Conservation (phyloP, 352 stramenopile species). For the Phytophthora tentaculata region DNA sequence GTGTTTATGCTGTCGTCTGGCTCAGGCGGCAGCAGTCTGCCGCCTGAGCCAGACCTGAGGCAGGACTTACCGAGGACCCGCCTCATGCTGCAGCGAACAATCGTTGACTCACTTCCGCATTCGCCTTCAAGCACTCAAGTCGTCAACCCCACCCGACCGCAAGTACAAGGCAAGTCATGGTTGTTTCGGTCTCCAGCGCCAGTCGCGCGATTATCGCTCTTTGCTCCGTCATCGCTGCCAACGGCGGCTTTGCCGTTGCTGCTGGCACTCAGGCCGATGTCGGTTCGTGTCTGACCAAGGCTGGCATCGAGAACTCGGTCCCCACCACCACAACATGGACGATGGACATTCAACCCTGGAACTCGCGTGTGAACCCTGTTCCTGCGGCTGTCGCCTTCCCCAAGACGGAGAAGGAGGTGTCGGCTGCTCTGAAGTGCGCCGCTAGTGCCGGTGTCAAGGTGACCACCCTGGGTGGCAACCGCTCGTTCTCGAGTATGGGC, state of each 20-base stretch:
- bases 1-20: not conserved
- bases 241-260: not conserved
- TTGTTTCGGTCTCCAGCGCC: not conserved
- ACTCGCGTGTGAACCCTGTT: conserved; percentile 4
- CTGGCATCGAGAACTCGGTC: not conserved
- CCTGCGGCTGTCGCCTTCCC: not conserved
- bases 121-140: not conserved
- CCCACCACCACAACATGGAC: not conserved
- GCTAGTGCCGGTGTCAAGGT: conserved; percentile 4
- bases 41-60: no score
- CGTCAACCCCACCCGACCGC: not conserved
- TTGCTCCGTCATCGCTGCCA: not conserved
- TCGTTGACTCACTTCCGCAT: conserved; percentile 1
- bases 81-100: not conserved
- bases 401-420: conserved; percentile 4
- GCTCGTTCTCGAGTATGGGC: conserved; percentile 3
- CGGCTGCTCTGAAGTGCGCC: conserved; percentile 1
- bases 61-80: not conserved
- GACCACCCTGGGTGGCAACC: conserved; percentile 7
- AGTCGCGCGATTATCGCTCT: not conserved
- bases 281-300: not conserved
- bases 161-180: not conserved
- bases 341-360: conserved; percentile 1
- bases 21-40: not conserved
- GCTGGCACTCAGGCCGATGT: not conserved